Evolutionary conservation across 139 green algal species (phyloP).

Genomic region (Pedinophyceae sp.): DNA sequence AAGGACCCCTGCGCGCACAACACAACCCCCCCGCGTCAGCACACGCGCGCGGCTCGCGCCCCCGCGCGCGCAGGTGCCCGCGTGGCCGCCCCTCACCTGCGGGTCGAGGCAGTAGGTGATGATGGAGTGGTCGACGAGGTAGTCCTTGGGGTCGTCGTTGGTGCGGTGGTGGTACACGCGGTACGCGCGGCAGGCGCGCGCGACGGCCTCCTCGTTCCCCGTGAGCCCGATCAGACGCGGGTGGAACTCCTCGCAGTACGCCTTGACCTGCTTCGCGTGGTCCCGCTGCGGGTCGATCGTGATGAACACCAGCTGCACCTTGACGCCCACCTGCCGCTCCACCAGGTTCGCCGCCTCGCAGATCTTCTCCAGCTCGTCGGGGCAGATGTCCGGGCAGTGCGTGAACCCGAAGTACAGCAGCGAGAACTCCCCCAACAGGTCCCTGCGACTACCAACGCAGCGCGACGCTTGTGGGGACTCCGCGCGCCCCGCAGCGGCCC

Average conservation of each 20-base stretch:
- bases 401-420: conserved; percentile 99
- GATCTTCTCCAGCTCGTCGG: conserved; percentile 95
- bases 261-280: conserved; percentile 37
- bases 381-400: conserved; percentile 94
- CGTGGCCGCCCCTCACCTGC: no score
- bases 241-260: conserved; percentile 90
- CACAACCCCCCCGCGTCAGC: no score
- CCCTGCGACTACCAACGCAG: no score
- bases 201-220: conserved; percentile 34
- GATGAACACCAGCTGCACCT: conserved; percentile 82
- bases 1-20: no score
- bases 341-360: conserved; percentile 41
- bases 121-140: conserved; percentile 98
- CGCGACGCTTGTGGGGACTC: conserved; percentile 19
- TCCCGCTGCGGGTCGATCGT: conserved; percentile 87
- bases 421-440: conserved; percentile 70
- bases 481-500: not conserved
- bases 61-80: no score
- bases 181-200: conserved; percentile 19
- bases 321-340: conserved; percentile 8
- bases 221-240: conserved; percentile 86
- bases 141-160: conserved; percentile 48
- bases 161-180: conserved; percentile 55
- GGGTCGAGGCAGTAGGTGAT: conserved; percentile 90
- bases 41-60: no score